Base-by-base conservation (phyloP, 1,284 basidiomycete genomes). In the Megacollybia platyphylla region DNA sequence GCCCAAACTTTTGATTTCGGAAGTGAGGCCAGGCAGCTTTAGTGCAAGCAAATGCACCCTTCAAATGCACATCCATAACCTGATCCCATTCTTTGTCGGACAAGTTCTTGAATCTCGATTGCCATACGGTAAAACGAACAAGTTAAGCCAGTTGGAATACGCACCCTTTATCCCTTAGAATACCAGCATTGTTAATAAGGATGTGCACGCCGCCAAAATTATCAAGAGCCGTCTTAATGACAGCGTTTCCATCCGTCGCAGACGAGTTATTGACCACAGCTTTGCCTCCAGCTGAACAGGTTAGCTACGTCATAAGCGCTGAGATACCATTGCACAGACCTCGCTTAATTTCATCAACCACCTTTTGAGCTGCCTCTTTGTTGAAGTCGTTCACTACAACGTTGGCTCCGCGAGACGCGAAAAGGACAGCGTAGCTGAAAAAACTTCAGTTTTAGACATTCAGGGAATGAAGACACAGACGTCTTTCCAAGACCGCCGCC, bases 1-100 rank as follows among this genome's bases (percentile, higher is more conserved):
- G 79, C 10, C 92, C 92, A 52, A 87, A 96, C 67, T 92, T 91
- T 59, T 97, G 91, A 57, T 88, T 87, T 54, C 89, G 77, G 74
- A 99, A 96, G 59, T 88, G 67, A 2, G 93, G 91, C 96, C 94
- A 99, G 28, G 81, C 91, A 36, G 96, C 94, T 60, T 93, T 94
- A 36, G 89, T 87, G 62, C 91, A 96, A n/a, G 90, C 71, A 63
- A 82, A 98, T 0, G 94, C 83, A 42, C 93, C 94, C 64, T 93
- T 96, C 49, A 99, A 67, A 60, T 98, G 96, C 15, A 99, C 93
- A 17, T 84, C 79, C 43, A 78, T 73, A 49, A 97, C 73, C 48
- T 86, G 76, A 55, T 94, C 90, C 71, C 83, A 93, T 53, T 93
- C 88, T 54, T 79, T 71, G 59, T 93, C 89, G 3, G 82, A 69